phyloP scores from a whole-genome alignment of 495 filamentous ascomycete genomes.

The Penicillium subrubescens region DNA sequence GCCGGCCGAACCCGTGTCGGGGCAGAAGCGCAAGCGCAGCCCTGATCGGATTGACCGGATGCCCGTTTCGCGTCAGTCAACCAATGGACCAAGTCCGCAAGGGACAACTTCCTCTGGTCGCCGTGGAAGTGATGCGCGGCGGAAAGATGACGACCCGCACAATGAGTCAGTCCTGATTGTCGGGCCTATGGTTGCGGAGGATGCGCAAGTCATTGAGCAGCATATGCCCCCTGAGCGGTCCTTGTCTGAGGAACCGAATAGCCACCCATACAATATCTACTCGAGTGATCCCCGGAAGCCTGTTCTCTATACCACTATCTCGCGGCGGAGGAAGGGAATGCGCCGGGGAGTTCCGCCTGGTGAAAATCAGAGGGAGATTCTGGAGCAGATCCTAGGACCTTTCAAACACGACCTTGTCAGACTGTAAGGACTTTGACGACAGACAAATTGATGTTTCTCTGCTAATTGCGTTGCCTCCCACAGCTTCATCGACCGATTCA shows the following conservation, averaged over 20 bases:
- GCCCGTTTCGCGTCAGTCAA: slow-evolving; percentile 23
- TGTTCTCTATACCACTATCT: slow-evolving; percentile 49
- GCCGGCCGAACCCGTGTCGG: slow-evolving; percentile 25
- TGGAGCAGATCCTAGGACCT: slow-evolving; percentile 57
- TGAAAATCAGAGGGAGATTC: slow-evolving; percentile 54
- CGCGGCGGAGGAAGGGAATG: slow-evolving; percentile 50
- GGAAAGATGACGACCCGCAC: slow-evolving; percentile 44
- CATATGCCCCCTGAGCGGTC: slow-evolving; percentile 48
- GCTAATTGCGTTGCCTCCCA: slow-evolving; percentile 13
- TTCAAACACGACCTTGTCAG: slow-evolving; percentile 53
- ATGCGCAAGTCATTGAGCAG: slow-evolving; percentile 55
- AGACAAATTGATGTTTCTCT: neutral
- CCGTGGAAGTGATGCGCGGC: slow-evolving; percentile 37
- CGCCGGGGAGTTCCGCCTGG: slow-evolving; percentile 50
- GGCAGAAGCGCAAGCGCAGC: slow-evolving; percentile 46
- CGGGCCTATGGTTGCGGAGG: slow-evolving; percentile 53
- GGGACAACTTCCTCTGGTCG: slow-evolving; percentile 33
- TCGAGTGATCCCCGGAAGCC: slow-evolving; percentile 52
- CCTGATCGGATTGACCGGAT: slow-evolving; percentile 19
- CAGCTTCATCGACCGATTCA: slow-evolving; percentile 54
- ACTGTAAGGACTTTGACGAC: slow-evolving; percentile 36
- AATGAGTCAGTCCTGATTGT: slow-evolving; percentile 55
- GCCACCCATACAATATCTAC: slow-evolving; percentile 51
- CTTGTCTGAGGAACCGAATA: slow-evolving; percentile 42
- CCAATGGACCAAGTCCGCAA: slow-evolving; percentile 32